Conservation (phyloP, 1,284 basidiomycete species). For the Apiotrichum domesticum region DNA sequence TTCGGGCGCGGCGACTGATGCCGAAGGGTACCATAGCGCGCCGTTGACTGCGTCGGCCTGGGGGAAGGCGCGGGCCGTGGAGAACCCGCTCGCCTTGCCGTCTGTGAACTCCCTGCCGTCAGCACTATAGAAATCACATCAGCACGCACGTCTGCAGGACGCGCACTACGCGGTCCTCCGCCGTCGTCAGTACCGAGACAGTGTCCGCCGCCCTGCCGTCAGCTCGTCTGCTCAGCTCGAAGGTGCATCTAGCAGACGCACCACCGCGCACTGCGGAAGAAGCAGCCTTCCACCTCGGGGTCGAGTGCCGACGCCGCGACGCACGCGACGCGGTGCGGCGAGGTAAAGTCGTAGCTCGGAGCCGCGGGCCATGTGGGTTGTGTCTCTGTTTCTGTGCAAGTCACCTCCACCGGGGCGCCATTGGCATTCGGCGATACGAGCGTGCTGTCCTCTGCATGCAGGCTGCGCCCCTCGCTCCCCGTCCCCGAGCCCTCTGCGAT, state of each 20-base stretch:
- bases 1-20: constrained; percentile 55
- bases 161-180: constrained; percentile 38
- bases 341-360: constrained; percentile 21
- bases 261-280: constrained; percentile 40
- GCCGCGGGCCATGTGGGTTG: constrained; percentile 1
- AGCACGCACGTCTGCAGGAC: constrained; percentile 29
- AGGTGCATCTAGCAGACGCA: constrained; percentile 11
- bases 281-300: constrained; percentile 14
- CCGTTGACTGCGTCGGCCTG: constrained; percentile 68
- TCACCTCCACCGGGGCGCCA: too few species aligned
- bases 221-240: not conserved
- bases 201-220: constrained; percentile 39
- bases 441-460: too few species aligned
- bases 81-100: not conserved
- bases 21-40: constrained; percentile 73
- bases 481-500: too few species aligned
- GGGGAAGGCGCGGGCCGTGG: constrained; percentile 27
- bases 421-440: too few species aligned
- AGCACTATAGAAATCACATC: not conserved
- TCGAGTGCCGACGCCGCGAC: not conserved
- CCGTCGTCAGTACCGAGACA: constrained; percentile 32
- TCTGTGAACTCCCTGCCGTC: not conserved
- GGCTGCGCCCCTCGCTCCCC: too few species aligned
- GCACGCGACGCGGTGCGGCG: not conserved
- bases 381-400: too few species aligned